phyloP scores from a whole-genome alignment of 257 asterid species.

The Oldenlandia corymbosa region DNA sequence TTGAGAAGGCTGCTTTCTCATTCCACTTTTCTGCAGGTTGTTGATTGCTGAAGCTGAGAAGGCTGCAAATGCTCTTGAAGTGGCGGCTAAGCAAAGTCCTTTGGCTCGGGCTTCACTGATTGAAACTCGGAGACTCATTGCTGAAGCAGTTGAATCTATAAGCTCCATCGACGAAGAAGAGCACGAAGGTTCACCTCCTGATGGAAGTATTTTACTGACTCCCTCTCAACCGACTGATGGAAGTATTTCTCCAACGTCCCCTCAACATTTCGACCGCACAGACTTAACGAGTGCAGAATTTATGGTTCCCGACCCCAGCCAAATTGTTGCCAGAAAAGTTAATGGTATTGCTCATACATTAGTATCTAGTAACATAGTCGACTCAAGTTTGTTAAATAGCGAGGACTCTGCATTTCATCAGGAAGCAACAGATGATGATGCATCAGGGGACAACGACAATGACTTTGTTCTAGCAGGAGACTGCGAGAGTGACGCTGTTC shows the following conservation, averaged over 20 bases:
- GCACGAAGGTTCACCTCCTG: slow-evolving; percentile 11
- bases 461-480: too few species aligned
- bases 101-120: slow-evolving; percentile 59
- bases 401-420: slow-evolving; percentile 25
- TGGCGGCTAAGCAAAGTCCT: slow-evolving; percentile 59
- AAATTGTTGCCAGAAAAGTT: slow-evolving; percentile 20
- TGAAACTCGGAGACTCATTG: slow-evolving; percentile 69
- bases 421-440: slow-evolving; percentile 15
- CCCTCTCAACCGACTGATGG: slow-evolving; percentile 17
- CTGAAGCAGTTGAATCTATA: slow-evolving; percentile 60
- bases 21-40: slow-evolving; percentile 37
- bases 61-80: slow-evolving; percentile 75
- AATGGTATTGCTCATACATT: slow-evolving; percentile 52
- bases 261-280: slow-evolving; percentile 6
- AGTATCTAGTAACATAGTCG: slow-evolving; percentile 13
- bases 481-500: too few species aligned
- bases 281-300: slow-evolving; percentile 19
- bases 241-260: slow-evolving; percentile 20
- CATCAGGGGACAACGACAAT: slow-evolving; percentile 16
- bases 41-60: slow-evolving; percentile 92
- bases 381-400: slow-evolving; percentile 16
- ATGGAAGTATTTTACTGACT: slow-evolving; percentile 19
- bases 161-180: slow-evolving; percentile 49
- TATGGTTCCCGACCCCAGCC: slow-evolving; percentile 16
- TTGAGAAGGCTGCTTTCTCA: not conserved